Conservation (phyloP, 768 basidiomycete genomes). For the Lactarius sanguifluus region DNA sequence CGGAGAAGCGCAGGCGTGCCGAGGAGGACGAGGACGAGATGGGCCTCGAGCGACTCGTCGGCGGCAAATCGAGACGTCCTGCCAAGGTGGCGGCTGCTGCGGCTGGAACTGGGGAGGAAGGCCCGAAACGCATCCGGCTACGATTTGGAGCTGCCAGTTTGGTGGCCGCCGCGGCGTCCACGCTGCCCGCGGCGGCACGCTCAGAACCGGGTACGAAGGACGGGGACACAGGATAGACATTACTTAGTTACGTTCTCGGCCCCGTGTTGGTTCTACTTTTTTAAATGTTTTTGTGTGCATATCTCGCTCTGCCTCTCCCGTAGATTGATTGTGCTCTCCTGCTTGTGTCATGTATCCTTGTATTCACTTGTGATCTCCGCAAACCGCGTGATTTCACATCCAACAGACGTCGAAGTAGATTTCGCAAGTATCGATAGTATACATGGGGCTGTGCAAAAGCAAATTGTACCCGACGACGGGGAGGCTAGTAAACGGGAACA, state of each 20-base stretch:
- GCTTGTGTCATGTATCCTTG: constrained; percentile 27
- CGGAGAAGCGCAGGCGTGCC: constrained; percentile 40
- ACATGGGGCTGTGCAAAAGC: constrained; percentile 33
- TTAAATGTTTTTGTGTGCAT: constrained; percentile 19
- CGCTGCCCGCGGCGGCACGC: constrained; percentile 42
- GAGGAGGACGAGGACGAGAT: constrained; percentile 72
- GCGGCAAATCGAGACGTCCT: constrained; percentile 42
- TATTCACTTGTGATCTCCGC: constrained; percentile 17
- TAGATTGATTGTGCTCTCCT: constrained; percentile 16
- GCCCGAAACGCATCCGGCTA: constrained; percentile 70
- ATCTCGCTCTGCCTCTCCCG: constrained; percentile 14
- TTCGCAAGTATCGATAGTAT: constrained; percentile 33
- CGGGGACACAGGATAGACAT: constrained; percentile 64
- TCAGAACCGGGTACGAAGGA: constrained; percentile 71
- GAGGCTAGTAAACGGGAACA: constrained; percentile 32
- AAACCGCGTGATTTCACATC: constrained; percentile 16
- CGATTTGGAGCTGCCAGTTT: constrained; percentile 56
- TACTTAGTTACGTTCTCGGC: neutral
- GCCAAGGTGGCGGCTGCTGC: constrained; percentile 6
- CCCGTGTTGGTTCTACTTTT: constrained; percentile 11
- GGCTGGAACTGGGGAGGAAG: constrained; percentile 19
- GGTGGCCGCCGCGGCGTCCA: constrained; percentile 33
- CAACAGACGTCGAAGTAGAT: constrained; percentile 25
- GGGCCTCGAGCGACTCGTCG: constrained; percentile 56
- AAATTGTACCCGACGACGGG: constrained; percentile 34